These are phyloP conservation scores for Xylaria sp. DNA, from an alignment of 495 filamentous ascomycete species.

Conservation along the genomic window DNA sequence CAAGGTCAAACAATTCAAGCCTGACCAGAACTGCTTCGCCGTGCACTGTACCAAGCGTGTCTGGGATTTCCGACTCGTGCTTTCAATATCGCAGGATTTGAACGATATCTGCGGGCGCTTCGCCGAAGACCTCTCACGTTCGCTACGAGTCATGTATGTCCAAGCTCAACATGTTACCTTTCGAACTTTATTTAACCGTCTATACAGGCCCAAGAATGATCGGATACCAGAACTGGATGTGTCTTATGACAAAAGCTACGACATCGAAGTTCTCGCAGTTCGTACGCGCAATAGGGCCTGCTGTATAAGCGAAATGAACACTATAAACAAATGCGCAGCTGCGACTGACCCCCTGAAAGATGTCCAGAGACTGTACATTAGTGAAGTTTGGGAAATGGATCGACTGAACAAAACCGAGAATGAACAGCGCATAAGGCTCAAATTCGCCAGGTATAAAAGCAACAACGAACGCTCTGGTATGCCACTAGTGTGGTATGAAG, in stretches of 20 bases:
- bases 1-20: constrained; percentile 32
- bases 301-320: constrained; percentile 27
- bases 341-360: constrained; percentile 12
- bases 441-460: constrained; percentile 5
- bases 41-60: constrained; percentile 50
- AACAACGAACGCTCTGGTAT: constrained; percentile 20
- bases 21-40: constrained; percentile 36
- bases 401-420: background rate
- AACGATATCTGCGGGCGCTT: constrained; percentile 39
- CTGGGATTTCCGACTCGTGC: constrained; percentile 52
- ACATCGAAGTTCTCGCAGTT: constrained; percentile 37
- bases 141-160: constrained; percentile 49
- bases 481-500: constrained; percentile 52
- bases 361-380: constrained; percentile 45
- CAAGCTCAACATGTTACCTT: background rate
- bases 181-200: constrained; percentile 11
- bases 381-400: constrained; percentile 46
- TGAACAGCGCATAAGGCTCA: background rate
- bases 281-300: constrained; percentile 43
- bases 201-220: constrained; percentile 24
- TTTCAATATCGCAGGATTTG: constrained; percentile 33
- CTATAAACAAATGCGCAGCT: constrained; percentile 14
- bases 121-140: constrained; percentile 39
- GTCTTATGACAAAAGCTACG: constrained; percentile 28
- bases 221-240: constrained; percentile 34